Base-by-base conservation (phyloP, 176 grass and related monocot genomes). In the Avena sativa region DNA sequence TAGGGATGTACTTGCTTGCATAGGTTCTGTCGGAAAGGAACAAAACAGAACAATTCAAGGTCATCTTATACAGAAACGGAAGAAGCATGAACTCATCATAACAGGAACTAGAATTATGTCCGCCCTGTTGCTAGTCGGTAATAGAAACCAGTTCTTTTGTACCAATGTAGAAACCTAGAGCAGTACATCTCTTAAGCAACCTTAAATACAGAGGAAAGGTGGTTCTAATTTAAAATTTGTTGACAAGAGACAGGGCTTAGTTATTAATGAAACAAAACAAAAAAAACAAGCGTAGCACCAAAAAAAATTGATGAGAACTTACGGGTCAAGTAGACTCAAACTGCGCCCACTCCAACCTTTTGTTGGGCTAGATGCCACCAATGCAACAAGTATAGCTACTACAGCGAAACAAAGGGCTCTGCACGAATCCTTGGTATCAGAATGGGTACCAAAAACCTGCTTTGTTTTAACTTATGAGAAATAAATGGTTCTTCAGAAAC, bases 261-360 rank as follows among this genome's bases (percentile, higher is more conserved):
- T 64, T 63, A 80, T 16, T 60, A 62, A 15, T 75, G 72, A 75
- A 75, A 40, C 10, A 78, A 61, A 59, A 40, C 32, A 61, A 74
- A 12, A 49, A 30, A 3, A 75, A 76, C 48, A 79, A 60, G 38
- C 47, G 36, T 80, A 47, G 78, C 13, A 9, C 38, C 57, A 80
- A 62, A 43, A 6, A 80, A 28, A 76, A 34, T 12, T 58, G 9
- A 79, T 49, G 55, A 89, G 78, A 70, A 89, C 94, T 93, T 94
- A 99, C 97, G 97, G 97, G 52, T 99, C 97, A 89, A 99, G 94
- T 85, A 99, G 89, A 78, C 97, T 99, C 87, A 99, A 95, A 91
- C 97, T 99, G 81, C 97, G 97, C 15, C 97, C 97, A 43, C 97
- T 99, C 97, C 97, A 99, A 76, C 97, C 97, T 92, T 97, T 99